phyloP scores from a whole-genome alignment of 768 basidiomycete genomes.

The Lentinula guzmanii region DNA sequence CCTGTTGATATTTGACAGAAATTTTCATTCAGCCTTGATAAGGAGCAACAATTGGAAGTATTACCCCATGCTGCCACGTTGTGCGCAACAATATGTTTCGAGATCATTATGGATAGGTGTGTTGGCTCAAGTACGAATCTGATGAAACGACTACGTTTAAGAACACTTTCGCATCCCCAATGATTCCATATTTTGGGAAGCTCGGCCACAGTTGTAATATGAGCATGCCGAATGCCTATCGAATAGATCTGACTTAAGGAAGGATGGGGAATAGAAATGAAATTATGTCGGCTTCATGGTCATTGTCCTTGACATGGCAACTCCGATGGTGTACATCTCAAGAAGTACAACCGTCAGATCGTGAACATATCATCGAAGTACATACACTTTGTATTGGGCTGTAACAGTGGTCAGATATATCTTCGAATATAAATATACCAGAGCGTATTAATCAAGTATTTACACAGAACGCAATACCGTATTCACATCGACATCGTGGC shows the following conservation, averaged over 20 bases:
- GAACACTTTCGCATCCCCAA: too few relatives aligned
- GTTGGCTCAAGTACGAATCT: not conserved
- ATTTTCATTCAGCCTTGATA: not conserved
- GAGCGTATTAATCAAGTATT: too few relatives aligned
- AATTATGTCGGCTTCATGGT: not conserved
- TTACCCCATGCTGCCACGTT: not conserved
- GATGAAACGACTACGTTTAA: too few relatives aligned
- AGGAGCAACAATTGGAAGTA: not conserved
- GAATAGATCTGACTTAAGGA: not conserved
- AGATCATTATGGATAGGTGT: not conserved
- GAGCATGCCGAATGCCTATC: not conserved
- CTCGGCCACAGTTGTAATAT: too few relatives aligned
- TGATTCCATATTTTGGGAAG: too few relatives aligned
- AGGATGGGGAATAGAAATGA: not conserved
- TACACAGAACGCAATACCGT: not conserved
- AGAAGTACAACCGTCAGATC: too few relatives aligned
- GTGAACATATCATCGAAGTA: too few relatives aligned
- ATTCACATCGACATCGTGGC: conserved; percentile 38
- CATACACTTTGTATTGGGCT: not conserved
- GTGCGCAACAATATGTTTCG: conserved; percentile 2
- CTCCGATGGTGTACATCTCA: not conserved
- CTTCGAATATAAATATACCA: not conserved
- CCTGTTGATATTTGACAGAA: not conserved
- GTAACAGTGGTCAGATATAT: not conserved
- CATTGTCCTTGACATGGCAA: not conserved